A percentile compares a stretch with the other conserved stretches of the same genome.
These are phyloP conservation scores for Gastrodia elata DNA, from an alignment of 106 monocot species.

Conservation along the genomic window DNA sequence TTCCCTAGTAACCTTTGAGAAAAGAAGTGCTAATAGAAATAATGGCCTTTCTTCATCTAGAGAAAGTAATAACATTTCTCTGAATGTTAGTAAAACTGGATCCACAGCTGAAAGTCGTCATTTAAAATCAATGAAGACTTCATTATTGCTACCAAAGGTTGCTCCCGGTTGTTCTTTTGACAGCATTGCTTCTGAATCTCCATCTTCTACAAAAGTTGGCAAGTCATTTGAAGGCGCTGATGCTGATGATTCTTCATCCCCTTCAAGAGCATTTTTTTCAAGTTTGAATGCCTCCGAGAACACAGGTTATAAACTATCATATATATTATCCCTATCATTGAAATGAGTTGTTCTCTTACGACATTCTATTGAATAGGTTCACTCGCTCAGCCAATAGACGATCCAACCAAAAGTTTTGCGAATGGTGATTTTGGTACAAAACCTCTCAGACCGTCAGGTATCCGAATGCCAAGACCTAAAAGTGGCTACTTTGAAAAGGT, in stretches of 20 bases:
- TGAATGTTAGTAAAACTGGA: not conserved
- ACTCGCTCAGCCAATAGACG: not conserved
- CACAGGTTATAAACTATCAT: conserved; percentile 1
- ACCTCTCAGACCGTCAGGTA: not conserved
- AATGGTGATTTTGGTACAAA: conserved; percentile 3
- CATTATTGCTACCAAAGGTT: not conserved
- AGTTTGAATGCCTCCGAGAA: not conserved
- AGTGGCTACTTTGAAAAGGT: conserved; percentile 10
- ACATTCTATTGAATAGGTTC: not conserved
- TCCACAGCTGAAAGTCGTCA: not conserved
- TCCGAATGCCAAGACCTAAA: not conserved
- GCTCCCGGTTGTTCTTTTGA: conserved; percentile 1
- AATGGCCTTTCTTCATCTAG: not conserved
- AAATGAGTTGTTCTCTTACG: not conserved
- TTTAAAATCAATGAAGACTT: not conserved
- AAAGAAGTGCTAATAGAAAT: conserved; percentile 4
- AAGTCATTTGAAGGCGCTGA: conserved; percentile 3
- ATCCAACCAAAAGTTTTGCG: not conserved
- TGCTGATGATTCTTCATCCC: conserved; percentile 7
- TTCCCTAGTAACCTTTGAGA: not conserved
- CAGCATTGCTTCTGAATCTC: not conserved
- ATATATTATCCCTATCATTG: not conserved
- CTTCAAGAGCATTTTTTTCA: not conserved
- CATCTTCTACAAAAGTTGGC: not conserved
- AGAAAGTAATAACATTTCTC: not conserved